Percentiles rank a stretch among this genome's conserved stretches.
Conservation (phyloP, 2,329 filamentous ascomycete genomes). For the Tolypocladium capitatum region DNA sequence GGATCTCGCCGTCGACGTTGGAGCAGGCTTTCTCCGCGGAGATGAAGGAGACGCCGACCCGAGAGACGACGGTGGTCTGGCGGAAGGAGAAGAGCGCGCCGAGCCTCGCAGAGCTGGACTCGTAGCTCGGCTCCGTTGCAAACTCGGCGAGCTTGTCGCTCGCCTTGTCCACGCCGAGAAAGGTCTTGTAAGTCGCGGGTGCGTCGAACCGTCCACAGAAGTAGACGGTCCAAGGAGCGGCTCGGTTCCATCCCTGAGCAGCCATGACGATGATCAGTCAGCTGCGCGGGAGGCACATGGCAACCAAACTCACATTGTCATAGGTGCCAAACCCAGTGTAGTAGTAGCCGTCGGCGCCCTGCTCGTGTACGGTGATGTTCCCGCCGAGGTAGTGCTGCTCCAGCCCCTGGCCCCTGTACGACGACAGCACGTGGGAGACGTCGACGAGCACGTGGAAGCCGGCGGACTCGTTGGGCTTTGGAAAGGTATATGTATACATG, state of each 20-base stretch:
- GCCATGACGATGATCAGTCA: not conserved
- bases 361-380: conserved; percentile 35
- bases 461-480: conserved; percentile 18
- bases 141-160: conserved; percentile 19
- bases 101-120: conserved; percentile 24
- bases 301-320: conserved; percentile 34
- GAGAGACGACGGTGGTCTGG: conserved; percentile 32
- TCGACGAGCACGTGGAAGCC: conserved; percentile 43
- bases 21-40: conserved; percentile 45
- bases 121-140: conserved; percentile 16
- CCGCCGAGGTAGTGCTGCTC: conserved; percentile 52
- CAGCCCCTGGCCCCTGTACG: conserved; percentile 44
- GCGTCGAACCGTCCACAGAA: conserved; percentile 49
- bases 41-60: conserved; percentile 57
- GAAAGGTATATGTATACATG: conserved; percentile 49
- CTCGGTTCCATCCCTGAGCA: conserved; percentile 46
- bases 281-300: no score
- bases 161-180: conserved; percentile 21
- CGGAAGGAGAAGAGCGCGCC: conserved; percentile 43
- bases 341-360: conserved; percentile 23
- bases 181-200: conserved; percentile 29
- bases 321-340: conserved; percentile 51
- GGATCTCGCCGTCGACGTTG: conserved; percentile 44
- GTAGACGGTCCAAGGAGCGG: conserved; percentile 48
- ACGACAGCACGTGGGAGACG: conserved; percentile 52